Evolutionary conservation across 2,329 filamentous ascomycete genomes (phyloP).

Genomic region (Alternaria conjuncta): DNA sequence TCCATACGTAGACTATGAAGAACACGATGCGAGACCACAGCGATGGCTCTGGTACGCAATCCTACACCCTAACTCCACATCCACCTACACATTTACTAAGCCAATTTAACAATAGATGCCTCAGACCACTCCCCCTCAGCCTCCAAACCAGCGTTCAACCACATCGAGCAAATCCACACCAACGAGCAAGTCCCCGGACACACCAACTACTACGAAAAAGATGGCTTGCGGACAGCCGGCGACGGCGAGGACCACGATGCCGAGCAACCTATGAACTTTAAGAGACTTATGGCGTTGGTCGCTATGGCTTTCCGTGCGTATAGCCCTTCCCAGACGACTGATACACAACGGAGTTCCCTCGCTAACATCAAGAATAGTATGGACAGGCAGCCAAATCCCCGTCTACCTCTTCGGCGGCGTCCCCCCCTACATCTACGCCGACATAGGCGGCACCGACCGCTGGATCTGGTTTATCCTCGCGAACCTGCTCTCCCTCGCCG

Average conservation of each 20-base stretch:
- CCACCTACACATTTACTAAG: not conserved
- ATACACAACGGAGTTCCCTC: not conserved
- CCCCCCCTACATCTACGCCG: slow-evolving; percentile 60
- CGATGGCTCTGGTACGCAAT: not conserved
- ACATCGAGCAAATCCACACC: slow-evolving; percentile 46
- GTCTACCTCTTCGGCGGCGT: slow-evolving; percentile 46
- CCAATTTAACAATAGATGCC: not conserved
- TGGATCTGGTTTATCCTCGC: slow-evolving; percentile 63
- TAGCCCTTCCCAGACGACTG: not conserved
- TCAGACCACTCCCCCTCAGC: slow-evolving; percentile 15
- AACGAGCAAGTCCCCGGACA: slow-evolving; percentile 48
- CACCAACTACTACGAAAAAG: slow-evolving; percentile 55
- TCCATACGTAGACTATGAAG: not conserved
- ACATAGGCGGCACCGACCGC: slow-evolving; percentile 65
- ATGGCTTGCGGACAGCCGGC: slow-evolving; percentile 50
- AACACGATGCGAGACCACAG: not conserved
- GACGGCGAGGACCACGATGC: slow-evolving; percentile 23
- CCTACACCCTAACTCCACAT: not conserved
- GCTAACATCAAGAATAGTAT: slow-evolving; percentile 44
- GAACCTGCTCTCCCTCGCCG: slow-evolving; percentile 62
- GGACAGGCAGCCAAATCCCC: slow-evolving; percentile 67
- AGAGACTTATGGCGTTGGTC: slow-evolving; percentile 60
- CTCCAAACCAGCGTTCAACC: slow-evolving; percentile 18
- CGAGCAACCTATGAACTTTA: slow-evolving; percentile 5
- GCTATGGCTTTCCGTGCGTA: slow-evolving; percentile 40